phyloP scores from a whole-genome alignment of 495 filamentous ascomycete species.

The Penicillium angulare region DNA sequence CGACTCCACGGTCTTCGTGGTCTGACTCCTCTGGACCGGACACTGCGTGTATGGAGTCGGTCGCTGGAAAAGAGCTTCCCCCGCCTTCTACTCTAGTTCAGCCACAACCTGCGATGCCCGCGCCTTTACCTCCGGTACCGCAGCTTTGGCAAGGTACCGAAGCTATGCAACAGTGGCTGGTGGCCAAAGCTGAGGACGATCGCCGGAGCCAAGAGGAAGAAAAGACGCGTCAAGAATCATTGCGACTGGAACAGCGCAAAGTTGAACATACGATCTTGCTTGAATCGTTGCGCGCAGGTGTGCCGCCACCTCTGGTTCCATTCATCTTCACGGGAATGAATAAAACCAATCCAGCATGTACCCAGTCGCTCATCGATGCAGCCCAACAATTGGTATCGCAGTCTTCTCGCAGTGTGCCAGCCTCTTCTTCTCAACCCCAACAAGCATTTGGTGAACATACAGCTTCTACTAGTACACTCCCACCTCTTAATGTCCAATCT shows the following conservation, averaged over 20 bases:
- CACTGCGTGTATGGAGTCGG: constrained; percentile 31
- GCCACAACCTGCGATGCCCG: constrained; percentile 22
- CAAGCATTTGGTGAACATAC: background rate
- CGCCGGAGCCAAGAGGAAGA: constrained; percentile 83
- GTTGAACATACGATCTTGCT: constrained; percentile 82
- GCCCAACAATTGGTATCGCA: constrained; percentile 1
- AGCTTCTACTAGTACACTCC: background rate
- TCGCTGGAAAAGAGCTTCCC: constrained; percentile 37
- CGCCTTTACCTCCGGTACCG: constrained; percentile 66
- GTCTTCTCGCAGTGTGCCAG: background rate
- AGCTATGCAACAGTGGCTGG: constrained; percentile 79
- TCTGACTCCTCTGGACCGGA: constrained; percentile 10
- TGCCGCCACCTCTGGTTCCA: constrained; percentile 84
- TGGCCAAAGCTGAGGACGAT: constrained; percentile 83
- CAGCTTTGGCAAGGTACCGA: constrained; percentile 72
- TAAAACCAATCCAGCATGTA: background rate
- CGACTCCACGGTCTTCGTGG: constrained; percentile 30
- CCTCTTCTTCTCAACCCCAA: background rate
- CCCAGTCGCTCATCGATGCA: background rate
- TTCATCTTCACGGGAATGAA: constrained; percentile 81
- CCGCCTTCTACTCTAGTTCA: constrained; percentile 36
- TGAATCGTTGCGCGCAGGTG: constrained; percentile 74
- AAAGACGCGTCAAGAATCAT: constrained; percentile 75
- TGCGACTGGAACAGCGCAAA: constrained; percentile 75
- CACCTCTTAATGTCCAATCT: background rate